Evolutionary conservation across 2,329 filamentous ascomycete species (phyloP).

Genomic region (Clarireedia monteithiana): DNA sequence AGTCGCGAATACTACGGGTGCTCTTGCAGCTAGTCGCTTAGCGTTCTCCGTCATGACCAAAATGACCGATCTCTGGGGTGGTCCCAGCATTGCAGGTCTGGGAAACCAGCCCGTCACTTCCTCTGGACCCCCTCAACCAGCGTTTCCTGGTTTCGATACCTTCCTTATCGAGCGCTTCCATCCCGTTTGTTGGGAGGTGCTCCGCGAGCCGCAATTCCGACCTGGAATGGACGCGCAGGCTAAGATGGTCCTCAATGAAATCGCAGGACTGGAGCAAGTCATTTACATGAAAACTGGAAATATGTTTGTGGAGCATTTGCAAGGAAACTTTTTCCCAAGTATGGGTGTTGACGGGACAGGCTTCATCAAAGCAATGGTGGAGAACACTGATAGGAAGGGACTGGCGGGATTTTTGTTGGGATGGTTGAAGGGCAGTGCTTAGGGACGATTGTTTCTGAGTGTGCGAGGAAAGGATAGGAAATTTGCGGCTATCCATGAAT

Average conservation of each 20-base stretch:
- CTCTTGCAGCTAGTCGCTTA: conserved; percentile 54
- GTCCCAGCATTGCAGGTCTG: conserved; percentile 63
- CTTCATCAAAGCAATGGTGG: conserved; percentile 52
- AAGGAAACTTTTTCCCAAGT: conserved; percentile 53
- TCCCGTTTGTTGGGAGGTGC: conserved; percentile 80
- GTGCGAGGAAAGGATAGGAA: too few species aligned
- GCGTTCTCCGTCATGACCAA: conserved; percentile 75
- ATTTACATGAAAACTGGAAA: conserved; percentile 88
- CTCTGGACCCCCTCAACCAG: conserved; percentile 43
- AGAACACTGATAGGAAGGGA: conserved; percentile 49
- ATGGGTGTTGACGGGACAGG: conserved; percentile 56
- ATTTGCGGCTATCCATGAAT: too few species aligned
- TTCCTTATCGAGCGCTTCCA: conserved; percentile 91
- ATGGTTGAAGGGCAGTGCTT: conserved; percentile 39
- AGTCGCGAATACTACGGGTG: conserved; percentile 50
- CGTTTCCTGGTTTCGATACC: conserved; percentile 79
- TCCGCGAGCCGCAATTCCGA: conserved; percentile 71
- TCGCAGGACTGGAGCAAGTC: conserved; percentile 76
- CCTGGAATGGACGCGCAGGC: conserved; percentile 77
- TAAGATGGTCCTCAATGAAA: conserved; percentile 80
- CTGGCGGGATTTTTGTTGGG: conserved; percentile 58
- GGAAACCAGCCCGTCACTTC: conserved; percentile 42
- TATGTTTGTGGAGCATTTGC: conserved; percentile 65
- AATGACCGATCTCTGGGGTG: conserved; percentile 87
- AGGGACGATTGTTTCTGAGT: not conserved